Base-by-base conservation (phyloP, 1,284 basidiomycete species). In the Takashimella koratensis region DNA sequence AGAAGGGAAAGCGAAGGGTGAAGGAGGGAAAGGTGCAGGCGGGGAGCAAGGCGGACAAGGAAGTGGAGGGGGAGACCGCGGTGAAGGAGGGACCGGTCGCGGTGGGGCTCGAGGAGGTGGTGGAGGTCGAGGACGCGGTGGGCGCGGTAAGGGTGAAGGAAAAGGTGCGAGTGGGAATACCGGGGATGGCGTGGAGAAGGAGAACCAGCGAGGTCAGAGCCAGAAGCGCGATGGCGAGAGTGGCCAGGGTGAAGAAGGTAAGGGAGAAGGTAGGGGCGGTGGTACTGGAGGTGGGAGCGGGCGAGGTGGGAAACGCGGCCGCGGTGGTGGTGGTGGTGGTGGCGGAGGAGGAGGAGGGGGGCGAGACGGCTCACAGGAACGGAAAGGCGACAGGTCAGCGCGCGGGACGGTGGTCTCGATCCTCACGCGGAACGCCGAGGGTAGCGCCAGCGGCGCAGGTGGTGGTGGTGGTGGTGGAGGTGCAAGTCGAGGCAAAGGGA, bases 241-340 rank as follows among this genome's bases (percentile, higher is more conserved):
- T 10, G 43, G 10, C 3, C 19, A 16, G 2, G 24, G 21, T 25
- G 24, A n/a, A 5, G 43, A 21, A 10, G 43, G 43, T 22, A 10
- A 16, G 21, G 16, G 45, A 19, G 26, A 36, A 19, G 25, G 41
- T 5, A 49, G 48, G 21, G 47, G 52, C 13, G 45, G 40, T 21
- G 25, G 25, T 11, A 19, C n/a, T 22, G 51, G 45, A 4, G 51
- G 36, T 23, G 45, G 27, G 2, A 43, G 26, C 3, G 49, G 43
- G 12, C 22, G 44, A 41, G 45, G 44, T 6, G 16, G 48, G n/a
- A 47, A 43, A n/a, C 19, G 41, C 5, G 40, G 45, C 4, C 53
- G 48, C 39, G 44, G 49, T n/a, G 43, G 48, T n/a, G 48, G 55
- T 3, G 41, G 16, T 5, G 36, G 43, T 3, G 27, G 26, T 12